A percentile compares a stretch with the other conserved stretches of the same genome.
These are phyloP conservation scores for Phytophthora colocasiae DNA, from an alignment of 352 stramenopile species.

Conservation along the genomic window DNA sequence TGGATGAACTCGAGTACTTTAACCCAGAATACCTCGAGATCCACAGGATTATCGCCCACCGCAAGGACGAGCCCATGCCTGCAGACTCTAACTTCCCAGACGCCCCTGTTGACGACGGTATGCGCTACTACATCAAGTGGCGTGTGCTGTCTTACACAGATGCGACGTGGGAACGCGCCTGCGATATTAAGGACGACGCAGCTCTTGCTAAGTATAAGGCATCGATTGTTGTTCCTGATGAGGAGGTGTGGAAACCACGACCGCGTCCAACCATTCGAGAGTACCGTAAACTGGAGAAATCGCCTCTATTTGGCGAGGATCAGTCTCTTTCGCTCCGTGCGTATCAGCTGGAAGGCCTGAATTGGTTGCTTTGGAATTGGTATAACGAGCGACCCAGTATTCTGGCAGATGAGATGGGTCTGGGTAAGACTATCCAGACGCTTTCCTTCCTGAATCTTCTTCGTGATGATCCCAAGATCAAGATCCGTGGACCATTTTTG, in stretches of 20 bases:
- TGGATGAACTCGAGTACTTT: slow-evolving; percentile 85
- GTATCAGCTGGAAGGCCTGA: slow-evolving; percentile 90
- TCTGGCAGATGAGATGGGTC: slow-evolving; percentile 91
- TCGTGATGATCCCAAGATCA: slow-evolving; percentile 88
- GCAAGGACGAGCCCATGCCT: slow-evolving; percentile 65
- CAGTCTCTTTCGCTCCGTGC: slow-evolving; percentile 73
- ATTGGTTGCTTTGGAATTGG: slow-evolving; percentile 92
- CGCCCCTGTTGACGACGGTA: slow-evolving; percentile 84
- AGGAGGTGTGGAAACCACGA: slow-evolving; percentile 62
- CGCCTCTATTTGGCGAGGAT: slow-evolving; percentile 77
- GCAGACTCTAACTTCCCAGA: slow-evolving; percentile 61
- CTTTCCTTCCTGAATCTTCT: slow-evolving; percentile 96
- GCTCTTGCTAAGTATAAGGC: slow-evolving; percentile 81
- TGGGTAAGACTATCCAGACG: slow-evolving; percentile 95
- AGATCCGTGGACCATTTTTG: slow-evolving; percentile 96
- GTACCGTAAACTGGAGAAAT: slow-evolving; percentile 88
- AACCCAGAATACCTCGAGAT: slow-evolving; percentile 93
- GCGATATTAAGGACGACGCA: slow-evolving; percentile 86
- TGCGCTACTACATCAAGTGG: slow-evolving; percentile 91
- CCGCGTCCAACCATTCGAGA: slow-evolving; percentile 79
- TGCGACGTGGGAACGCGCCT: slow-evolving; percentile 88
- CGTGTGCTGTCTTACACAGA: slow-evolving; percentile 87
- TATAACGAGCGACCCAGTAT: slow-evolving; percentile 91
- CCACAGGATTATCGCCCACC: slow-evolving; percentile 85
- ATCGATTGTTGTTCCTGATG: slow-evolving; percentile 61